Conservation (phyloP, 2,329 filamentous ascomycete species). For the Curvularia spicifera region DNA sequence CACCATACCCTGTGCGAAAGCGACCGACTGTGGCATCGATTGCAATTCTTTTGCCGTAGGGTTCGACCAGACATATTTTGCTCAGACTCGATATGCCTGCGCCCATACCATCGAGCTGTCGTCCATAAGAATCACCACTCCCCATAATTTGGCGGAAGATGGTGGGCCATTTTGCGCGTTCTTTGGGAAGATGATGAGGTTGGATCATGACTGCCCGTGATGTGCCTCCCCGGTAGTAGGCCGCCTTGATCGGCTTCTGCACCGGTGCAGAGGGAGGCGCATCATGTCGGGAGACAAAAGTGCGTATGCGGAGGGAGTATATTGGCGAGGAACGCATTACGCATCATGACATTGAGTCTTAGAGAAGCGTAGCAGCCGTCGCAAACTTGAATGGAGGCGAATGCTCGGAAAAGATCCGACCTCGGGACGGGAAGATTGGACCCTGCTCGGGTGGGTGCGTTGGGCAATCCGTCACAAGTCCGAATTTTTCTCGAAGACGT, state of each 20-base stretch:
- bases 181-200: slow-evolving; percentile 57
- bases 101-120: slow-evolving; percentile 76
- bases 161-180: slow-evolving; percentile 56
- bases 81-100: slow-evolving; percentile 72
- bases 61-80: slow-evolving; percentile 72
- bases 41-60: slow-evolving; percentile 15
- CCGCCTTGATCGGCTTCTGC: slow-evolving; percentile 49
- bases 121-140: slow-evolving; percentile 68
- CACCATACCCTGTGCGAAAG: slow-evolving; percentile 18
- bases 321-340: slow-evolving; percentile 32
- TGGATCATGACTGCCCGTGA: slow-evolving; percentile 70
- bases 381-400: slow-evolving; percentile 2
- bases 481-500: slow-evolving; percentile 30
- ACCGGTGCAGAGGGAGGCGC: slow-evolving; percentile 12
- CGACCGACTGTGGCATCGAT: slow-evolving; percentile 5
- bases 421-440: slow-evolving; percentile 27
- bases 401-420: slow-evolving; percentile 23
- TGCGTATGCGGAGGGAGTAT: slow-evolving; percentile 24
- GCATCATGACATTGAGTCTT: slow-evolving; percentile 24
- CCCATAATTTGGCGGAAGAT: slow-evolving; percentile 67
- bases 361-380: slow-evolving; percentile 3
- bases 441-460: slow-evolving; percentile 16
- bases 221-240: slow-evolving; percentile 73
- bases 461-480: slow-evolving; percentile 14
- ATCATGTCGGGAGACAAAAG: slow-evolving; percentile 17